Evolutionary conservation across 164 flowering plant genomes (phyloP).

Genomic region (Tetracentron sinense): DNA sequence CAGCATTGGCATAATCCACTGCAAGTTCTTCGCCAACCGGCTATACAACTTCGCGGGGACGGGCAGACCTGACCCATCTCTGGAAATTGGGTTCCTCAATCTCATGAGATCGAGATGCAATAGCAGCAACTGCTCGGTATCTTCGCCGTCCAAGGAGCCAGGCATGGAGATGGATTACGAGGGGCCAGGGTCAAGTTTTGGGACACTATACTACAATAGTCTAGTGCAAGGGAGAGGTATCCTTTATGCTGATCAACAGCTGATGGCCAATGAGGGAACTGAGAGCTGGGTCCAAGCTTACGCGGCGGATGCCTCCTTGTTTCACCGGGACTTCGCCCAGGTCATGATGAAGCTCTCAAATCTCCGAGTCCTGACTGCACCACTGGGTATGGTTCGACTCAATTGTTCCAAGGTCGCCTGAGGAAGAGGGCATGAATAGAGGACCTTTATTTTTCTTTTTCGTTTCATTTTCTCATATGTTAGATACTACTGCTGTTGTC

Average conservation of each 20-base stretch:
- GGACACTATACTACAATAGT: no score
- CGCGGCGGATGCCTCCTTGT: conserved; percentile 33
- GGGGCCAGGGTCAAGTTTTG: no score
- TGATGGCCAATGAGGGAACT: conserved; percentile 30
- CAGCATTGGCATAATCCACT: conserved; percentile 39
- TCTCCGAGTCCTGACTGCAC: conserved; percentile 27
- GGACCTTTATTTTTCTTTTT: conserved; percentile 10
- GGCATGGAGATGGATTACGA: no score
- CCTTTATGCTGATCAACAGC: no score
- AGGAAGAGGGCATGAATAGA: neutral
- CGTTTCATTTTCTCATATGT: no score
- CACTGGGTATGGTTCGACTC: no score
- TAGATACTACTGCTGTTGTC: no score
- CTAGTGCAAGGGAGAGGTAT: no score
- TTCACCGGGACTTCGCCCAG: conserved; percentile 33
- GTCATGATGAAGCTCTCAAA: conserved; percentile 46
- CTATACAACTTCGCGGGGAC: conserved; percentile 29
- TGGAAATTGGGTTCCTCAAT: conserved; percentile 25
- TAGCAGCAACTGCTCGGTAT: neutral
- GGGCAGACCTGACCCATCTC: conserved; percentile 30
- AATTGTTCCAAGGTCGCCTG: no score
- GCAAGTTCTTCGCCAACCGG: conserved; percentile 40
- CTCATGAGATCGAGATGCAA: conserved; percentile 30
- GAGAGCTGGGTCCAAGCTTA: conserved; percentile 38
- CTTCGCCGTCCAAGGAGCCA: conserved; percentile 1